These are phyloP conservation scores for Tetrastigma voinierianum DNA, from an alignment of 164 flowering plant genomes.

Conservation along the genomic window DNA sequence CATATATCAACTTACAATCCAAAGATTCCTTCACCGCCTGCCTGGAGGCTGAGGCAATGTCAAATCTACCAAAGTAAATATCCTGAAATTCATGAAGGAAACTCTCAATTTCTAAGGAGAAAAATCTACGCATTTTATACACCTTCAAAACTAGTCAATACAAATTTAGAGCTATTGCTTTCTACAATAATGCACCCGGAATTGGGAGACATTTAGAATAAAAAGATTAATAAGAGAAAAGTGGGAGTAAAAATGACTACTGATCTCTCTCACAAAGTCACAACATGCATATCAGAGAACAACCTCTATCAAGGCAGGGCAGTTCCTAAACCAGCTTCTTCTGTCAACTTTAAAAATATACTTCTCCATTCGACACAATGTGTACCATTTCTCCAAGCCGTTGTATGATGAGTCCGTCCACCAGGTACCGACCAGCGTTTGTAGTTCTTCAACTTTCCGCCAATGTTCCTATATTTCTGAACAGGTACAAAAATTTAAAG, in stretches of 20 bases:
- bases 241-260: background rate
- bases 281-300: no score
- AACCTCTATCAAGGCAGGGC: no score
- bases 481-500: background rate
- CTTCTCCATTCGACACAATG: background rate
- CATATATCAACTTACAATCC: no score
- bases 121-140: conserved; percentile 12
- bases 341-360: background rate
- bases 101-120: no score
- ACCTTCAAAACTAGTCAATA: background rate
- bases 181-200: conserved; percentile 2
- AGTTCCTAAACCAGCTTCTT: background rate
- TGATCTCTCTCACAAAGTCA: background rate
- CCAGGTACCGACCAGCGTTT: background rate
- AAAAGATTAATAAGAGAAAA: background rate
- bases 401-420: background rate
- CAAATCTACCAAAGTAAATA: no score
- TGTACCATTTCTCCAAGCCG: background rate
- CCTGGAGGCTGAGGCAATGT: no score
- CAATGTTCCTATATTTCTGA: background rate
- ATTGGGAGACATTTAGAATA: background rate
- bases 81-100: no score
- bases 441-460: background rate
- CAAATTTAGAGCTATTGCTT: conserved; percentile 2
- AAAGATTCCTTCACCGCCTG: no score